A percentile compares a stretch with the other conserved stretches of the same genome.
Conservation (phyloP, 2,329 filamentous ascomycete genomes). For the Colletotrichum sidae region DNA sequence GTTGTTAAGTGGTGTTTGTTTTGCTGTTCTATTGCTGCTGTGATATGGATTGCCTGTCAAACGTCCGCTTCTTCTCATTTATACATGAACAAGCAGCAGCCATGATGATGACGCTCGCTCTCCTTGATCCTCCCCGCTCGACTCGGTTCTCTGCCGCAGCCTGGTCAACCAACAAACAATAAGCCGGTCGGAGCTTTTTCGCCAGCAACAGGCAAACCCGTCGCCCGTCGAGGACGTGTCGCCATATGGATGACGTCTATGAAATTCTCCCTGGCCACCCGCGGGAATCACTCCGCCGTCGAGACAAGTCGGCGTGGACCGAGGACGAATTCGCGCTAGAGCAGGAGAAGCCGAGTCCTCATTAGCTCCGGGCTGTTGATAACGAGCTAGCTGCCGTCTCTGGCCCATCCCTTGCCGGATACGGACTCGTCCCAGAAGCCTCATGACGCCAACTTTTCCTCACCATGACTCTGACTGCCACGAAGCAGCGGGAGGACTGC, state of each 20-base stretch:
- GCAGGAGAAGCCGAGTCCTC: conserved; percentile 1
- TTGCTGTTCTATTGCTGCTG: neutral
- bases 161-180: neutral
- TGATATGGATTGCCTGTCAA: fast-evolving
- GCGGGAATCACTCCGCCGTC: neutral
- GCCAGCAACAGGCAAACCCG: neutral
- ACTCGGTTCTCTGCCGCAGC: neutral
- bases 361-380: conserved; percentile 18
- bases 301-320: conserved; percentile 5
- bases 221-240: neutral
- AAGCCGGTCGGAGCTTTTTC: neutral
- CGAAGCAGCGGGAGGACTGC: neutral
- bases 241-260: conserved; percentile 31
- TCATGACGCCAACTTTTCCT: conserved; percentile 28
- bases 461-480: neutral
- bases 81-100: neutral
- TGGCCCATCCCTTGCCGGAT: conserved; percentile 13
- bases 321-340: conserved; percentile 7
- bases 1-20: neutral
- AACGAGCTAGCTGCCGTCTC: conserved; percentile 18
- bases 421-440: conserved; percentile 13
- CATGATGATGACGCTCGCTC: conserved; percentile 25
- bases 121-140: conserved; percentile 3
- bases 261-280: conserved; percentile 1
- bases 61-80: neutral